These are phyloP conservation scores for Knufia petricola DNA, from an alignment of 2,329 filamentous ascomycete genomes.

Conservation along the genomic window DNA sequence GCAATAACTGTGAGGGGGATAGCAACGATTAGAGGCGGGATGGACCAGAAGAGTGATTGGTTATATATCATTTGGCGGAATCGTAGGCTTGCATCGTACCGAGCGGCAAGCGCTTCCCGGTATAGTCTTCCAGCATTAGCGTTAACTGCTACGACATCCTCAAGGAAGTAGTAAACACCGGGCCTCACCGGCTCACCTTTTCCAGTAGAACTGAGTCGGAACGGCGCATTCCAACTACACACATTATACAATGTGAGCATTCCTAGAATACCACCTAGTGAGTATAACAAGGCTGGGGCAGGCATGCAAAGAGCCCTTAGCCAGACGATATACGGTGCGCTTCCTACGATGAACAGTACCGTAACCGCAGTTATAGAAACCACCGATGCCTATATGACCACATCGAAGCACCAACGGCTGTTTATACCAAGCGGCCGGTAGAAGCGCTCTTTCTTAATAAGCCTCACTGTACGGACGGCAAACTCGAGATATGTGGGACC, in stretches of 20 bases:
- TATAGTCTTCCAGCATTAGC: constrained; percentile 49
- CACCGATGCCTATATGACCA: constrained; percentile 18
- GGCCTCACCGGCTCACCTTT: constrained; percentile 52
- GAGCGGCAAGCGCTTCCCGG: constrained; percentile 40
- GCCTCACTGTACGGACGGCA: no score
- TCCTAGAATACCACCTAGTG: constrained; percentile 16
- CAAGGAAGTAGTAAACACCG: constrained; percentile 54
- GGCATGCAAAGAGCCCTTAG: constrained; percentile 21
- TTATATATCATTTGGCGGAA: constrained; percentile 46
- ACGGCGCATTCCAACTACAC: constrained; percentile 38
- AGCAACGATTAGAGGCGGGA: constrained; percentile 41
- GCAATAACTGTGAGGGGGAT: constrained; percentile 39
- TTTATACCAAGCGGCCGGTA: no score
- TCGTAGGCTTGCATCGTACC: constrained; percentile 45
- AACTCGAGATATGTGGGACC: no score
- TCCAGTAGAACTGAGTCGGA: constrained; percentile 54
- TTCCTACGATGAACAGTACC: constrained; percentile 20
- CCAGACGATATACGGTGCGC: constrained; percentile 22
- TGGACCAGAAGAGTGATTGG: constrained; percentile 50
- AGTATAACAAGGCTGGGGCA: constrained; percentile 15
- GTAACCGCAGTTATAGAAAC: constrained; percentile 19
- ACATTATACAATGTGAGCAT: constrained; percentile 18
- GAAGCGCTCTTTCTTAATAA: no score
- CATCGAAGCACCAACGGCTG: constrained; percentile 23
- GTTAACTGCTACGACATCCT: constrained; percentile 59